Percentiles rank a stretch among this genome's conserved stretches.
These are phyloP conservation scores for Neonothopanus nambi DNA, from an alignment of 1,284 basidiomycete species.

Conservation along the genomic window DNA sequence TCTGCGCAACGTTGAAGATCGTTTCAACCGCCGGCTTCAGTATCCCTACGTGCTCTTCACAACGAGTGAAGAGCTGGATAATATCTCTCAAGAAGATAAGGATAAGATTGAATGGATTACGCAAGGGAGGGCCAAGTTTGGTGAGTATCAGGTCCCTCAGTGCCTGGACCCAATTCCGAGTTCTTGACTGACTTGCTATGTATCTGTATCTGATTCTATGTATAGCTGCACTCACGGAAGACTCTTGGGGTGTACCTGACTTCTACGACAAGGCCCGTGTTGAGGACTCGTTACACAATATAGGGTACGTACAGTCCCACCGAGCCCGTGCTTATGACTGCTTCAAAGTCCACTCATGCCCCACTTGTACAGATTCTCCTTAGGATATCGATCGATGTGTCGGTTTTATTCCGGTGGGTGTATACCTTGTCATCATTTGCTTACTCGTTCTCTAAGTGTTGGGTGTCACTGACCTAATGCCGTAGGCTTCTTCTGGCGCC, in stretches of 20 bases:
- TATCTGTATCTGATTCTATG: neutral
- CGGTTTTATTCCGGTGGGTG: conserved; percentile 28
- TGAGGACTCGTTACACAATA: conserved; percentile 22
- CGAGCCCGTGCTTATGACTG: neutral
- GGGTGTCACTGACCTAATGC: neutral
- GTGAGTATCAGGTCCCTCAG: conserved; percentile 15
- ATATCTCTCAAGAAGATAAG: conserved; percentile 24
- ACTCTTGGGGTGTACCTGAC: conserved; percentile 26
- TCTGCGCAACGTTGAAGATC: conserved; percentile 29
- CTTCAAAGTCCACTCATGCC: neutral
- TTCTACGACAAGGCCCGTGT: conserved; percentile 23
- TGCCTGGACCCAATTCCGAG: neutral
- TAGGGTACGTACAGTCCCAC: no score
- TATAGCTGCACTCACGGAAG: conserved; percentile 18
- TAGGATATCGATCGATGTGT: conserved; percentile 31
- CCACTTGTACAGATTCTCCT: conserved; percentile 21
- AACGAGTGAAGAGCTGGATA: conserved; percentile 23
- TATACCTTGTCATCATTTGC: neutral
- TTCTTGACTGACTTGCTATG: no score
- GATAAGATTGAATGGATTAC: conserved; percentile 27
- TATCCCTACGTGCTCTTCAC: conserved; percentile 31
- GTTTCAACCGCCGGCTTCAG: conserved; percentile 29
- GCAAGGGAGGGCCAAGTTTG: conserved; percentile 27
- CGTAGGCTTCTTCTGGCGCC: conserved; percentile 29
- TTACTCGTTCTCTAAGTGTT: neutral